Conservation (phyloP, 139 green algal species). For the Volvox africanus region DNA sequence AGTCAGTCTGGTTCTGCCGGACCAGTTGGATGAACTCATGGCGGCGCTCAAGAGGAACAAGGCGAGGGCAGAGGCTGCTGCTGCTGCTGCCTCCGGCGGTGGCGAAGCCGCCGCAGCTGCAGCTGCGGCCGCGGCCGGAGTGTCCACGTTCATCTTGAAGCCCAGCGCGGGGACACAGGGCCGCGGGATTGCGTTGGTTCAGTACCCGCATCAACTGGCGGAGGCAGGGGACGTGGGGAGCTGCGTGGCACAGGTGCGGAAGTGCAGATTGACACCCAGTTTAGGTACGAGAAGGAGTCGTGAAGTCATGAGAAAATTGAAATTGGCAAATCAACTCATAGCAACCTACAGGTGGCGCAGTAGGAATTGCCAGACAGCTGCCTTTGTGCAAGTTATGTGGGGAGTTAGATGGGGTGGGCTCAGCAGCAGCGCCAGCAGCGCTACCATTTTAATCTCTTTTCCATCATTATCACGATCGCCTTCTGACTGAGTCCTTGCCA, state of each 20-base stretch:
- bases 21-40: slow-evolving; percentile 63
- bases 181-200: slow-evolving; percentile 71
- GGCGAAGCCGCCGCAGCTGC: not conserved
- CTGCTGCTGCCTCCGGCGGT: not conserved
- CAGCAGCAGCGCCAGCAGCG: too few species aligned
- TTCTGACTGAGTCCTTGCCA: too few species aligned
- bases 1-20: slow-evolving; percentile 52
- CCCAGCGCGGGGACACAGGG: slow-evolving; percentile 62
- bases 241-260: slow-evolving; percentile 52
- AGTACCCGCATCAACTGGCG: slow-evolving; percentile 53
- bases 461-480: too few species aligned
- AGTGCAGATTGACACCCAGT: not conserved
- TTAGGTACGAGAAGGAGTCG: not conserved
- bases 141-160: slow-evolving; percentile 70
- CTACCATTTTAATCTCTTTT: too few species aligned
- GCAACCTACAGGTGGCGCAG: too few species aligned
- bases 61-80: slow-evolving; percentile 14
- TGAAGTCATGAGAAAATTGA: not conserved
- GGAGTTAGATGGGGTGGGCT: too few species aligned
- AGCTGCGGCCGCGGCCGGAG: not conserved
- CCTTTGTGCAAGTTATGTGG: too few species aligned
- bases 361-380: too few species aligned
- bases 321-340: too few species aligned
- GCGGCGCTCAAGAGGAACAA: slow-evolving; percentile 55
- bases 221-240: slow-evolving; percentile 55